Evolutionary conservation across 2,329 filamentous ascomycete genomes (phyloP).

Genomic region (Ciborinia camelliae): DNA sequence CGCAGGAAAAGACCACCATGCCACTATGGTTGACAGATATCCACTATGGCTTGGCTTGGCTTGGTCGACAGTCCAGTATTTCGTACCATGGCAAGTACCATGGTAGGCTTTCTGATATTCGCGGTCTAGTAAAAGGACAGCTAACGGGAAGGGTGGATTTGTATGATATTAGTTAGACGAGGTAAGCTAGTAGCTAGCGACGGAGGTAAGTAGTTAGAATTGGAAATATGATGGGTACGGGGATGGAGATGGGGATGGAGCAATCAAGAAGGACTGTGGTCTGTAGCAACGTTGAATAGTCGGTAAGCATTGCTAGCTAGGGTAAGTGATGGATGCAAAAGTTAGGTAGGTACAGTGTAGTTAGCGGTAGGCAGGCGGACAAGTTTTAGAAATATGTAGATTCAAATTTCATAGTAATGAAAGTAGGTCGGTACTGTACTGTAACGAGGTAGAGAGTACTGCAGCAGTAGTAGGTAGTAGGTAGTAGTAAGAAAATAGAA

Average conservation of each 20-base stretch:
- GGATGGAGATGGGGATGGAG: slow-evolving; percentile 5
- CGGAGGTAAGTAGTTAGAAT: neutral
- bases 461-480: neutral
- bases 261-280: slow-evolving; percentile 1
- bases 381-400: neutral
- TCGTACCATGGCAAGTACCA: neutral
- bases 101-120: slow-evolving; percentile 1
- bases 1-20: neutral
- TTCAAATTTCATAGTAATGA: neutral
- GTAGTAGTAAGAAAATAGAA: neutral
- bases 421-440: too few species aligned
- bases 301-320: slow-evolving; percentile 10
- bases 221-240: neutral
- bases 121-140: neutral
- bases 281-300: slow-evolving; percentile 10
- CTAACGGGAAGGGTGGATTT: neutral
- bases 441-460: neutral
- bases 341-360: neutral
- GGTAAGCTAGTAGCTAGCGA: neutral
- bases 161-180: neutral
- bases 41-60: neutral
- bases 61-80: slow-evolving; percentile 5
- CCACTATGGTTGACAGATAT: neutral
- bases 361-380: neutral
- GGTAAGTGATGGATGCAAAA: neutral